These are phyloP conservation scores for Rhododendron vialii DNA, from an alignment of 148 eudicot genomes.

Conservation along the genomic window DNA sequence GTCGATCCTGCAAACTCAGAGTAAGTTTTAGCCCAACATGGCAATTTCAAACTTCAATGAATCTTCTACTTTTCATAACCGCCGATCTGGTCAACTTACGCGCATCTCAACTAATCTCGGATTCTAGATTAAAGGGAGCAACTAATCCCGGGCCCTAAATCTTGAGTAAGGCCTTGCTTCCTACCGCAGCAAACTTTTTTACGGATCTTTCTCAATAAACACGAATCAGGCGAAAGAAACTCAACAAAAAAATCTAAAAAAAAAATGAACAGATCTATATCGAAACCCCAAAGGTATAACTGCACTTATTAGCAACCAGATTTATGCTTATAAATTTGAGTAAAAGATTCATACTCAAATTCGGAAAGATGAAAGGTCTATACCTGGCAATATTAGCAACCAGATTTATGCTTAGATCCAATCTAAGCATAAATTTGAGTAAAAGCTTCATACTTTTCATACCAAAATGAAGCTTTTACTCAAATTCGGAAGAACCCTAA, in stretches of 20 bases:
- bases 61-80: neutral
- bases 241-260: too few species aligned
- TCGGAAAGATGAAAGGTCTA: neutral
- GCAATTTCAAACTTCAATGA: neutral
- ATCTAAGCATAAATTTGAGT: too few species aligned
- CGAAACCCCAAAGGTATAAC: neutral
- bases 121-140: neutral
- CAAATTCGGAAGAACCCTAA: neutral
- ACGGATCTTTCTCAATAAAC: neutral
- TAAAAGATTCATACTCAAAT: too few species aligned
- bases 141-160: neutral
- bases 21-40: neutral
- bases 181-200: neutral
- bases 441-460: neutral
- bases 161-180: neutral
- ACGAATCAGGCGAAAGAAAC: neutral
- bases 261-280: slow-evolving; percentile 1
- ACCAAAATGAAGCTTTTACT: too few species aligned
- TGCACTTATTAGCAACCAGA: neutral
- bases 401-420: neutral
- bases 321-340: too few species aligned
- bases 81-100: neutral
- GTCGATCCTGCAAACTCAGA: neutral
- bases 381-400: neutral
- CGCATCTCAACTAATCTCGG: neutral